These are phyloP conservation scores for Dactylellina haptotyla DNA, from an alignment of 2,329 filamentous ascomycete genomes.

Conservation along the genomic window DNA sequence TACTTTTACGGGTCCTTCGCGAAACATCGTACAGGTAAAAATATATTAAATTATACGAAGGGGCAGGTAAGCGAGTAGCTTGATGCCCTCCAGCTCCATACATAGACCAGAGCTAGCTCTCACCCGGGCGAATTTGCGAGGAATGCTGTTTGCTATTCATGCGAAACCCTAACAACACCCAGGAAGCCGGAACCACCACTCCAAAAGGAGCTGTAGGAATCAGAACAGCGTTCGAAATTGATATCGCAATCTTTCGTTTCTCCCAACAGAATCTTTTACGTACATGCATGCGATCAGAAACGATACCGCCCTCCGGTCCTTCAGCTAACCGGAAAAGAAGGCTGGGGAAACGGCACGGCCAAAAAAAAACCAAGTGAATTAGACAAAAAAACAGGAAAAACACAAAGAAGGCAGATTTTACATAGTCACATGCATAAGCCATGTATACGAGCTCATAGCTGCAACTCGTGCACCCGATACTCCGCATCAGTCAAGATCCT, in stretches of 20 bases:
- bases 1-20: constrained; percentile 12
- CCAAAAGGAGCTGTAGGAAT: not conserved
- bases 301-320: not conserved
- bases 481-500: constrained; percentile 15
- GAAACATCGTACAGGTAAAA: not conserved
- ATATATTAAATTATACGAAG: constrained; percentile 17
- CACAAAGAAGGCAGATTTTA: constrained; percentile 9
- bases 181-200: not conserved
- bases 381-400: constrained; percentile 10
- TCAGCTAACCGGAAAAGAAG: not conserved
- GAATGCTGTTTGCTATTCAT: constrained; percentile 19
- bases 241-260: not conserved
- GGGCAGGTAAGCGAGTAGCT: constrained; percentile 6
- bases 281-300: constrained; percentile 10
- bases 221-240: not conserved
- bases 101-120: not conserved
- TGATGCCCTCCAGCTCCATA: not conserved
- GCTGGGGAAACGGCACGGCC: not conserved
- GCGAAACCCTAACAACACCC: not conserved
- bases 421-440: constrained; percentile 37
- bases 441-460: constrained; percentile 27
- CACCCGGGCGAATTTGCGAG: not conserved
- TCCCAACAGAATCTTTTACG: constrained; percentile 14
- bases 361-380: not conserved
- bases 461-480: not conserved